A percentile compares a stretch with the other conserved stretches of the same genome.
Evolutionary conservation across 2,329 filamentous ascomycete species (phyloP).

Genomic region (Massarina eburnea): DNA sequence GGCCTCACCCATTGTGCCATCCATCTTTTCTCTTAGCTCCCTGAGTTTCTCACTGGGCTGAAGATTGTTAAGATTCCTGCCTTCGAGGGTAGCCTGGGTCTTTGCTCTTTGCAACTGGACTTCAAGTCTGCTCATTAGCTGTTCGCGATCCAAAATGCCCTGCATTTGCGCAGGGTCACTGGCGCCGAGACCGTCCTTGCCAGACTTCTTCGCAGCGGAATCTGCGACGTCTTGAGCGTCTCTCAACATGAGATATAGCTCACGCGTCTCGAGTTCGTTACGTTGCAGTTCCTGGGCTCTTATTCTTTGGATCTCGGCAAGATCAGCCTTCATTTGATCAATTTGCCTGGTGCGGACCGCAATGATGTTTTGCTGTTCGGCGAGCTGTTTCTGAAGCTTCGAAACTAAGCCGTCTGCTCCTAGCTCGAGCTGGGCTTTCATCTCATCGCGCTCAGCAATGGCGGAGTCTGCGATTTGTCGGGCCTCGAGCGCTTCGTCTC

Average conservation of each 20-base stretch:
- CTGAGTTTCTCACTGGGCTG: constrained; percentile 90
- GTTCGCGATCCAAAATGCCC: constrained; percentile 90
- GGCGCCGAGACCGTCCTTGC: constrained; percentile 56
- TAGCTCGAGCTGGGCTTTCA: constrained; percentile 83
- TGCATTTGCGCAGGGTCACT: constrained; percentile 77
- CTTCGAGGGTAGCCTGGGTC: constrained; percentile 96
- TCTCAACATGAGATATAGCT: constrained; percentile 96
- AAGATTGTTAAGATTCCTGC: constrained; percentile 80
- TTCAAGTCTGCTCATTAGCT: constrained; percentile 88
- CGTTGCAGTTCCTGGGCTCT: constrained; percentile 89
- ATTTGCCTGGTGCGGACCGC: constrained; percentile 84
- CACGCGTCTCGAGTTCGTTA: constrained; percentile 92
- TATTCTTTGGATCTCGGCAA: constrained; percentile 82
- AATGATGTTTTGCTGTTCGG: constrained; percentile 88
- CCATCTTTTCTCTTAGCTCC: constrained; percentile 93
- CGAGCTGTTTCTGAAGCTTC: constrained; percentile 90
- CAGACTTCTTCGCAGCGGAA: constrained; percentile 70
- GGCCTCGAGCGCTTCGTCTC: constrained; percentile 87
- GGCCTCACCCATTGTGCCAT: constrained; percentile 57
- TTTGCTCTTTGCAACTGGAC: constrained; percentile 96
- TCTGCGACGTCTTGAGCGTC: constrained; percentile 96
- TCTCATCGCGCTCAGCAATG: constrained; percentile 94
- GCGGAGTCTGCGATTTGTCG: constrained; percentile 93
- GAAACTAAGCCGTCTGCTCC: constrained; percentile 91
- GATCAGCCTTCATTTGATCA: constrained; percentile 83